These are phyloP conservation scores for Malania oleifera DNA, from an alignment of 164 flowering plant species.

Conservation along the genomic window DNA sequence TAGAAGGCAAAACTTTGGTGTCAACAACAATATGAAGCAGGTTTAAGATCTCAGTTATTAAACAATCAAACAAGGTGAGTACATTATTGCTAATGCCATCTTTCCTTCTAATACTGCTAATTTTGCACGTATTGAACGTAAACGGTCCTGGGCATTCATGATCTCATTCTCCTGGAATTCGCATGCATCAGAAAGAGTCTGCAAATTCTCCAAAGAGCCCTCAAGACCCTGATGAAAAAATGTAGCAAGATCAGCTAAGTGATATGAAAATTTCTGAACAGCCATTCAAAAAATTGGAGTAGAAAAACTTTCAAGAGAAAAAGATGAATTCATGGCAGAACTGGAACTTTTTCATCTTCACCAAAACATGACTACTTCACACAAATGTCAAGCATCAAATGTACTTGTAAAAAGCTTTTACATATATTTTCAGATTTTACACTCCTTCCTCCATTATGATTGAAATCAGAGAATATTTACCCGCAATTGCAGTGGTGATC, in stretches of 20 bases:
- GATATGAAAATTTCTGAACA: background rate
- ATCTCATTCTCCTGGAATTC: constrained; percentile 85
- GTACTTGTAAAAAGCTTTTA: too few species aligned
- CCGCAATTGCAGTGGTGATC: too few species aligned
- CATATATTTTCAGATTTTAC: too few species aligned
- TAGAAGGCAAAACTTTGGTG: background rate
- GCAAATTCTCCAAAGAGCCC: constrained; percentile 40
- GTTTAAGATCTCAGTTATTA: background rate
- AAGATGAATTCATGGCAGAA: too few species aligned
- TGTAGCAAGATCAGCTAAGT: background rate
- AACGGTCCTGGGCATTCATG: constrained; percentile 51
- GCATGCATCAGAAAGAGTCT: constrained; percentile 70
- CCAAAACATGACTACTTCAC: too few species aligned
- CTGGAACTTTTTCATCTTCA: too few species aligned
- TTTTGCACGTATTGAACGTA: constrained; percentile 76
- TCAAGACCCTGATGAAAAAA: constrained; percentile 35
- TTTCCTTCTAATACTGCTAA: constrained; percentile 78
- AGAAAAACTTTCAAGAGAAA: too few species aligned
- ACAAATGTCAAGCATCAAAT: too few species aligned
- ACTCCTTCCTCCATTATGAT: too few species aligned
- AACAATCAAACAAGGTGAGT: constrained; percentile 18
- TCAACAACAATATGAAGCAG: background rate
- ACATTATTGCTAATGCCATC: constrained; percentile 72
- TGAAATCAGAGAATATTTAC: too few species aligned
- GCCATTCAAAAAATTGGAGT: background rate